Base-by-base conservation (phyloP, 768 basidiomycete genomes). In the Boletus rubropictus region DNA sequence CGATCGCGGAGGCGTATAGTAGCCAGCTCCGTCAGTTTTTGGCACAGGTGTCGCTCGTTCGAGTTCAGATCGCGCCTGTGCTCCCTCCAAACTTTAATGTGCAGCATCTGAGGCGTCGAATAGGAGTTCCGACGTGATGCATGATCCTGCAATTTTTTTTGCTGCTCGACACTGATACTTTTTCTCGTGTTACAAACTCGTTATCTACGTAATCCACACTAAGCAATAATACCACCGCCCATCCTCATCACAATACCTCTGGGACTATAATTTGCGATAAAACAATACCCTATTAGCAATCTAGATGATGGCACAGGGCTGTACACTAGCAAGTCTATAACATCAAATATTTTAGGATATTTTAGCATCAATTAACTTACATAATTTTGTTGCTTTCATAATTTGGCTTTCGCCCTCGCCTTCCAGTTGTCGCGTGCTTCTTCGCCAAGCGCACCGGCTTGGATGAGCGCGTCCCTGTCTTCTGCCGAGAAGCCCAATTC, bases 401-500 rank as follows among this genome's bases (percentile, higher is more conserved):
- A 46, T 46, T 60, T 66, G 31, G 52, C 49, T 46, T 60, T 64
- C 44, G 17, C 42, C 47, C 17, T 57, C 48, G 50, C 44, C 37
- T 55, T 49, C 32, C 44, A 25, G 15, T 43, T 44, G 24, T 55
- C 58, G 41, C 44, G 60, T 9, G 54, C 51, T 38, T 65, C 59
- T 46, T 68, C 61, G 12, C 72, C 74, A 42, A 83, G 63, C 9
- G 74, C 79, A 18, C 82, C 80, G 2, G 75, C 72, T 12, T 57
- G 52, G 6, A 63, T 58, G 46, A 85, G 71, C 39, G 54, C 50
- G 47, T 55, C 57, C 37, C 68, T 57, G 49, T 81, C 71, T 8
- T 52, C 55, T n/a, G 62, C 57, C n/a, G 65, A 66, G 15, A 81
- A 32, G 2, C 80, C 81, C 31, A 79, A 51, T 50, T 80, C 82